Base-by-base conservation (phyloP, 768 basidiomycete species). In the Suillus luteus region DNA sequence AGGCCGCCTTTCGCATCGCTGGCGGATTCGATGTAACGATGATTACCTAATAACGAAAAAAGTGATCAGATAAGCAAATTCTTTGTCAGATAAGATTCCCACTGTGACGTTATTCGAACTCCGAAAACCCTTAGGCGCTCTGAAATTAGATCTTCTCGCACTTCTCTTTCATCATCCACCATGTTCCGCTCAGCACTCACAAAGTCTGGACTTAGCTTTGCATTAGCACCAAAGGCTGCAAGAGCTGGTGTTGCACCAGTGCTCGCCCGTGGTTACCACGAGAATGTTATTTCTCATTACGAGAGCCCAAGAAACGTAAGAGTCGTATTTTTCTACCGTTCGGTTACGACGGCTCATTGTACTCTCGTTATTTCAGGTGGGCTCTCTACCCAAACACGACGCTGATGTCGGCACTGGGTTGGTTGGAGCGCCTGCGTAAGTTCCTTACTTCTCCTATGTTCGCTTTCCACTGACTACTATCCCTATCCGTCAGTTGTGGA, bases 211-310 rank as follows among this genome's bases (percentile, higher is more conserved):
- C 75, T 85, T 72, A 76, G 75, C 68, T 64, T 69, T 65, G 75
- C 80, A 68, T 76, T 85, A 64, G 82, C 84, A 66, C 78, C 82
- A 43, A 76, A 67, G 59, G 69, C 78, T 49, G 66, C 79, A 37
- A 80, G 79, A 61, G 68, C 79, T 38, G 72, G 77, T 33, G 61
- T 83, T 12, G 76, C 82, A 3, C 86, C 89, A n/a, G 72, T 84
- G 22, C 75, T 84, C 61, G 80, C 83, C 69, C 87, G 95, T 70
- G 83, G 81, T 5, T 98, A 98, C 74, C 96, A 98, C 74, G 94
- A 96, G 76, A 97, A 98, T 72, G 96, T 99, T 58, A 94, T 96
- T 67, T 91, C 93, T 31, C 97, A 99, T 80, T 99, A 99, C 77
- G 96, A 99, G 83, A 88, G 86, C 78, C 97, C 97, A 68, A 88